Base-by-base conservation (phyloP, 2,329 filamentous ascomycete species). In the Trichoderma atrobrunneum region DNA sequence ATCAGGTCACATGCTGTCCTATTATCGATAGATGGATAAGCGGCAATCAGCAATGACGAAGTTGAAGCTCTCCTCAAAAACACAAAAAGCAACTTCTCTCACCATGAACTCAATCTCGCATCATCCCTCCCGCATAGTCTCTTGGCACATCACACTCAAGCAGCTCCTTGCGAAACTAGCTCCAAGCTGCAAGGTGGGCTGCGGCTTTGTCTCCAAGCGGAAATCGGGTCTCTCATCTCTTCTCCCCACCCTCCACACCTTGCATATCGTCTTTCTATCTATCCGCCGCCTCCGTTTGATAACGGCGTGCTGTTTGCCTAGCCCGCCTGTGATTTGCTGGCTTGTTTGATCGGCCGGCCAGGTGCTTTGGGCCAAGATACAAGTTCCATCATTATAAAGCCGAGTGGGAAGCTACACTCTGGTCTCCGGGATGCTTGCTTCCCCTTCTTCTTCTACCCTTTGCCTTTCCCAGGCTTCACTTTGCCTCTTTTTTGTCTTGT, bases 401-500 rank as follows among this genome's bases (percentile, higher is more conserved):
- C n/a, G 57, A n/a, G 66, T 24, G 39, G 66, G 66, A 70, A 70
- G 66, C 36, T 54, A 54, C 14, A 48, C 32, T 66, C 28, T 34
- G 18, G 36, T 18, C 16, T 28, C 11, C n/a, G 7, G 11, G 26
- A 59, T 51, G 57, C 18, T 16, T 69, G 32, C 56, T 62, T 36
- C 39, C 21, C 43, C 48, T 26, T 18, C 18, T 43, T 68, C 21
- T 51, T 62, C 30, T 51, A 71, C 71, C 62, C 67, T 48, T 72
- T 73, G 68, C 66, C 67, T 32, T 71, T 69, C 34, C 70, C 71
- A 76, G 76, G 73, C 69, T 72, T 77, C 73, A 71, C 36, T 32
- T 60, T 75, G 74, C 70, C 72, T 75, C 72, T 74, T 73, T 67
- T 48, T 36, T 62, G 14, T 28, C 54, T 39, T 63, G 21, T 11